Base-by-base conservation (phyloP, 1,284 basidiomycete species). In the Stygiomarasmius scandens region DNA sequence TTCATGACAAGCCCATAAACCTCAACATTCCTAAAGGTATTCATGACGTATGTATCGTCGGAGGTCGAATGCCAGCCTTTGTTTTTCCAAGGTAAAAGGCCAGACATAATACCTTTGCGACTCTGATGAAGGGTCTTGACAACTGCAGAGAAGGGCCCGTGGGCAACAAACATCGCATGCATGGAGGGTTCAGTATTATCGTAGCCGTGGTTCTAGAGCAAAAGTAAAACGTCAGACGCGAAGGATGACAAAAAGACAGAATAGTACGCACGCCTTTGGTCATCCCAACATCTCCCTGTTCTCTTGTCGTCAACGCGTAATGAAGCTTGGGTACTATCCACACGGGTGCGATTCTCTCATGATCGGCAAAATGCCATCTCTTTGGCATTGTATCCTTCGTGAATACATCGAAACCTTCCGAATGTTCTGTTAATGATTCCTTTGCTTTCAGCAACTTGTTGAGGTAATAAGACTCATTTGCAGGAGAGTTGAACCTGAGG, bases 131-230 rank as follows among this genome's bases (percentile, higher is more conserved):
- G 69, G 1, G 77, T 74, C 69, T 92, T 93, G 55, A 85, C 79
- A 52, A 82, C 79, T 3, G 81, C 71, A 11, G 90, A 86, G 67
- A 94, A 94, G 0, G 94, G 93, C 1, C 94, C 94, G 66, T 92
- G 89, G 2, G 92, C 92, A 60, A 96, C 88, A 71, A 96, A 96
- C 70, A 93, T 89, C 0, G 93, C 93, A 55, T 87, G 86, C 95
- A 96, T 96, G 2, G 89, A 80, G 9, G 76, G 67, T 41, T 87
- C 82, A 14, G 79, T 70, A 63, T 94, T 94, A 68, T 95, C 93
- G 67, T 93, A 94, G 10, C 90, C 92, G 62, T 95, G 91, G 61
- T 87, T 92, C 85, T 92, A 63, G 22, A 49, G 25, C 27, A 32
- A 49, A 43, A 48, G 29, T 9, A 32, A 19, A 32, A 24, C 54